Evolutionary conservation across 257 asterid genomes (phyloP), one percentile per base, ranked within the genome.

Genomic region (Pogostemon cablin): DNA sequence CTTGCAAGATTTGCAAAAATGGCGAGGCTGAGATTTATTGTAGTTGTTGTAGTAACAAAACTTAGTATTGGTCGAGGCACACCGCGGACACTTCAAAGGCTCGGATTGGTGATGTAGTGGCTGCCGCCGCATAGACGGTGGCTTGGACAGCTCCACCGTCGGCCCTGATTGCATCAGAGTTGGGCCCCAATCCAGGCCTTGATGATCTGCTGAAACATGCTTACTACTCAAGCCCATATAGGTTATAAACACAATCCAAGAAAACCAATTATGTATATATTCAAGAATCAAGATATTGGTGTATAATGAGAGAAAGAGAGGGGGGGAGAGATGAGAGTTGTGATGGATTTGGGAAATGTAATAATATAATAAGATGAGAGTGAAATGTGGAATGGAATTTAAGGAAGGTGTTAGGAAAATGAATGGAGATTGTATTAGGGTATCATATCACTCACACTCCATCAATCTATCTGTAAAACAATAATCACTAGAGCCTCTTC

Each of bases 1-100:
- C 69, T 86, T 86, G 75, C 97, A 91, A 5, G 84, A 79, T 77
- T 88, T 91, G 72, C 97, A 91, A 43, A 82, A 87, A 79, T 91
- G 86, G 6, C 97, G 83, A 8, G 96, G 97, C 68, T 91, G 97
- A 6, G 91, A 81, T 43, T 83, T 82, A 54, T 85, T 88, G 73
- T 90, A 86, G 17, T 90, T 90, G 77, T 90, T 90, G 84, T 82
- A 90, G 80, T 90, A 90, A 58, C 97, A 90, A 65, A 90, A 90
- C 63, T 90, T 90, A 0, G 96, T 88, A 10, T 84, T 81, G 0
- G 74, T 65, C 0, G 96, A 88, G 2, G 65, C 74, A 62, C 97
- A 91, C 68, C 97, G 72, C 3, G 97, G 97, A 56, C 97, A 91
- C 63, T 88, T 82, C 49, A 83, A 59, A 1, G 77, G 65, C 78